Evolutionary conservation across 805 yeast species (phyloP).

Genomic region (Candida andamanensis): DNA sequence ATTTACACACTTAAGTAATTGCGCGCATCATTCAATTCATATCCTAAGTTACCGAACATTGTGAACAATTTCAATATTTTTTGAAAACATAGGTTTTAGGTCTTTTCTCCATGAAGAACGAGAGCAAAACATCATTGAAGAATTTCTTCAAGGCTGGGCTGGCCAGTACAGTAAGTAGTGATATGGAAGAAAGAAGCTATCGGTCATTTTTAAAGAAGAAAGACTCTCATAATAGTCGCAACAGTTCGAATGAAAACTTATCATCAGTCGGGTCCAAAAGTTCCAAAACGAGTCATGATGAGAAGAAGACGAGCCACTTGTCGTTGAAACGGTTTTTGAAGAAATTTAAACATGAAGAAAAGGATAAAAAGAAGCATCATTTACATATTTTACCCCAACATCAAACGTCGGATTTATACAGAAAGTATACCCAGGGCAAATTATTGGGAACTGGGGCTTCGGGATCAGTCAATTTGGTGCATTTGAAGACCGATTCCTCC

Average conservation of each 20-base stretch:
- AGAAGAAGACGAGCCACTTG: slow-evolving; percentile 20
- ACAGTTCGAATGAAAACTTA: slow-evolving; percentile 9
- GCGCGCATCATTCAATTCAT: too few species aligned
- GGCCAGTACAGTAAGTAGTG: slow-evolving; percentile 3
- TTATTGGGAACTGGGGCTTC: slow-evolving; percentile 91
- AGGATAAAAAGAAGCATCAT: slow-evolving; percentile 7
- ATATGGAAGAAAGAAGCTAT: slow-evolving; percentile 5
- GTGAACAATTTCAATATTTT: too few species aligned
- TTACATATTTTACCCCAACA: slow-evolving; percentile 13
- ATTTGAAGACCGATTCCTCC: slow-evolving; percentile 45
- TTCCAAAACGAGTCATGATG: slow-evolving; percentile 4
- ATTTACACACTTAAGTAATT: too few species aligned
- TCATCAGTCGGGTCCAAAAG: slow-evolving; percentile 7
- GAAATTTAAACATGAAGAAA: slow-evolving; percentile 28
- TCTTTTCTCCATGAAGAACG: slow-evolving; percentile 4
- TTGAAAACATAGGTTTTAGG: too few species aligned
- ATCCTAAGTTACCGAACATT: too few species aligned
- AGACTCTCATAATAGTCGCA: slow-evolving; percentile 8
- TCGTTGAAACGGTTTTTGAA: slow-evolving; percentile 49
- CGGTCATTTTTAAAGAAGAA: slow-evolving; percentile 10
- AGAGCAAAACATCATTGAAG: slow-evolving; percentile 7
- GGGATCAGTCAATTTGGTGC: slow-evolving; percentile 82
- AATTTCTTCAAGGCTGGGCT: slow-evolving; percentile 9
- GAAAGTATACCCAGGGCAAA: slow-evolving; percentile 62
- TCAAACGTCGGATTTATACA: slow-evolving; percentile 20